Conservation (phyloP, 257 asterid genomes). For the Solanum pennellii region DNA sequence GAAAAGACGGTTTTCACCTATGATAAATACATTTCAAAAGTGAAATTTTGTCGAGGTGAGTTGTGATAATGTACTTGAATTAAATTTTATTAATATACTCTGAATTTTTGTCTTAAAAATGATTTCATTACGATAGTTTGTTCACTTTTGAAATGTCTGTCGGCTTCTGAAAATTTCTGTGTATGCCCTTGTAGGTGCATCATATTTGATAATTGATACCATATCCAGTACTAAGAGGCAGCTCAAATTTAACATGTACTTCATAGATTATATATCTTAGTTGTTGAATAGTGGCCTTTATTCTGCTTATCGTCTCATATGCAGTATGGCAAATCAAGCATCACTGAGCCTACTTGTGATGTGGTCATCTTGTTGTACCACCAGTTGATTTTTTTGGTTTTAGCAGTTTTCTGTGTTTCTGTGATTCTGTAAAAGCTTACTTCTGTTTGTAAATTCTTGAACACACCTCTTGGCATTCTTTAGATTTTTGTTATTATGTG, state of each 20-base stretch:
- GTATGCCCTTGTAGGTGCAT: neutral
- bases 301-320: neutral
- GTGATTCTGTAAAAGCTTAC: neutral
- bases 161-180: neutral
- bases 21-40: neutral
- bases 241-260: neutral
- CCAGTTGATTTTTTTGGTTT: neutral
- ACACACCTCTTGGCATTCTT: neutral
- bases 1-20: neutral
- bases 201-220: neutral
- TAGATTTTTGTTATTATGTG: neutral
- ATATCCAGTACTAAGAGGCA: neutral
- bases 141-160: neutral
- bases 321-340: neutral
- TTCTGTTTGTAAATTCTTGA: neutral
- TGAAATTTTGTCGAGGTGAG: neutral
- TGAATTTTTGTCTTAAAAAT: neutral
- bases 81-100: neutral
- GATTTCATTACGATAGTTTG: neutral
- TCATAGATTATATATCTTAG: neutral
- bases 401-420: neutral
- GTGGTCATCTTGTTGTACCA: neutral
- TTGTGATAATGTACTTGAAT: neutral
- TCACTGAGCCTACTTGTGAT: neutral
- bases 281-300: neutral